Conservation (phyloP, 108 stramenopile genomes). For the Asterionellopsis glacialis region DNA sequence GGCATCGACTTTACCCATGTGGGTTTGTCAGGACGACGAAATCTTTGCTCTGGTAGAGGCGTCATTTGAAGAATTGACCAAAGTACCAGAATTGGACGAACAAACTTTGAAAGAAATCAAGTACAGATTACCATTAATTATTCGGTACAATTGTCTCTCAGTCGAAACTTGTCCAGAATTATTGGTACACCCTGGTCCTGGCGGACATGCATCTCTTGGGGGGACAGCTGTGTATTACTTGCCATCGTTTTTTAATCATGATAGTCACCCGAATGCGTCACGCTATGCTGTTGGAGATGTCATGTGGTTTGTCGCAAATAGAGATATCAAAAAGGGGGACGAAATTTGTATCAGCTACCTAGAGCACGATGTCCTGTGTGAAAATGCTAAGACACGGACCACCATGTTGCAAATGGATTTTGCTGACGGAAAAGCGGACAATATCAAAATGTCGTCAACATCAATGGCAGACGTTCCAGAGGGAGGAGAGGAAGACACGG, state of each 20-base stretch:
- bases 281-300: conserved; percentile 75
- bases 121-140: conserved; percentile 55
- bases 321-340: conserved; percentile 39
- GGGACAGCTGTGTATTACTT: conserved; percentile 60
- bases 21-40: conserved; percentile 45
- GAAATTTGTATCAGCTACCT: conserved; percentile 75
- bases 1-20: conserved; percentile 37
- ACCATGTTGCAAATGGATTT: conserved; percentile 66
- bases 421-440: conserved; percentile 27
- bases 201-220: conserved; percentile 37
- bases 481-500: conserved; percentile 16
- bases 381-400: conserved; percentile 45
- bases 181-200: conserved; percentile 49
- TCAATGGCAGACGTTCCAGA: background rate
- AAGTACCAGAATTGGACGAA: conserved; percentile 9
- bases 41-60: conserved; percentile 35
- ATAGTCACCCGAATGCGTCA: conserved; percentile 48
- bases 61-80: conserved; percentile 18
- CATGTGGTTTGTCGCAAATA: conserved; percentile 78
- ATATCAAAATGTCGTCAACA: conserved; percentile 1
- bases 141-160: conserved; percentile 69
- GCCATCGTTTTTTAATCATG: conserved; percentile 76
- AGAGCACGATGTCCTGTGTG: conserved; percentile 75
- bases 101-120: conserved; percentile 42
- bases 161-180: conserved; percentile 66